These are phyloP conservation scores for Calonectria naviculata DNA, from an alignment of 2,329 filamentous ascomycete genomes.

Conservation along the genomic window DNA sequence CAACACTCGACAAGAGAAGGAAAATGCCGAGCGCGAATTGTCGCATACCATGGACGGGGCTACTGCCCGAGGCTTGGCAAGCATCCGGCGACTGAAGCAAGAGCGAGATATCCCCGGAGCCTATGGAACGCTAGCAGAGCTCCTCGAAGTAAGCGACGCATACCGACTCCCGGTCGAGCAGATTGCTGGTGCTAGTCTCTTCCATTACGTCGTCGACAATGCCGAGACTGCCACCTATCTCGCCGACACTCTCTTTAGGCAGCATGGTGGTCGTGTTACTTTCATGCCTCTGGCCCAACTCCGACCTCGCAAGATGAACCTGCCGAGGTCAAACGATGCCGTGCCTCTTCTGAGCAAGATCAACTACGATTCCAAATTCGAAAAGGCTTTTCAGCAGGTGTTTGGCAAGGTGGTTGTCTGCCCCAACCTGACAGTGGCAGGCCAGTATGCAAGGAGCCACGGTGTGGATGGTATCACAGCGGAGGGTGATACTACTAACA, in stretches of 20 bases:
- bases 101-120: conserved; percentile 85
- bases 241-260: conserved; percentile 81
- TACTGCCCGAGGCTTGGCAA: conserved; percentile 87
- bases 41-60: conserved; percentile 90
- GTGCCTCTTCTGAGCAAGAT: conserved; percentile 89
- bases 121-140: conserved; percentile 91
- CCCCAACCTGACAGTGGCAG: conserved; percentile 86
- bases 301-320: conserved; percentile 75
- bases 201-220: conserved; percentile 96
- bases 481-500: conserved; percentile 94
- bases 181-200: conserved; percentile 90
- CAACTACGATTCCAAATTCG: conserved; percentile 79
- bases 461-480: conserved; percentile 93
- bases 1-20: conserved; percentile 80
- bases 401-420: conserved; percentile 97
- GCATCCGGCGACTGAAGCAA: conserved; percentile 84
- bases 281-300: conserved; percentile 94
- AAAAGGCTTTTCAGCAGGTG: conserved; percentile 91
- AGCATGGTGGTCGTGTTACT: conserved; percentile 87
- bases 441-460: conserved; percentile 92
- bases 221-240: conserved; percentile 87
- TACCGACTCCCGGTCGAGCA: conserved; percentile 94
- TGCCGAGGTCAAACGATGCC: conserved; percentile 88
- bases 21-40: conserved; percentile 81
- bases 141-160: conserved; percentile 86